Conservation (phyloP, 2,329 filamentous ascomycete genomes). For the Colletotrichum sp. region DNA sequence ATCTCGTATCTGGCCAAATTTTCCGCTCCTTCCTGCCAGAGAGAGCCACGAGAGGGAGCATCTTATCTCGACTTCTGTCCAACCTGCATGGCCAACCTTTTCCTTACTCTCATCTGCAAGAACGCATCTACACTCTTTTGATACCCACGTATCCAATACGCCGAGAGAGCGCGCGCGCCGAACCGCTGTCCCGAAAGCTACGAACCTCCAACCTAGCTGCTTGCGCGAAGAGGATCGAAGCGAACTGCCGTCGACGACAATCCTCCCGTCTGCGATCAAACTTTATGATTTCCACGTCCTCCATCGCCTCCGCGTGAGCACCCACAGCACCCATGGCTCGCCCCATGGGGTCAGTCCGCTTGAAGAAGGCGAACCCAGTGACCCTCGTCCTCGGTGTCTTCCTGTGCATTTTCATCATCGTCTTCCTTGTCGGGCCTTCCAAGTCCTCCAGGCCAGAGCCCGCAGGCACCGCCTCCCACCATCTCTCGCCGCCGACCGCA, state of each 20-base stretch:
- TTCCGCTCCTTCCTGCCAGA: conserved; percentile 10
- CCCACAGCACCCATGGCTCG: conserved; percentile 51
- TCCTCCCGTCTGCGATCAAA: not conserved
- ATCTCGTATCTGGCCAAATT: conserved; percentile 21
- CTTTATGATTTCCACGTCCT: conserved; percentile 22
- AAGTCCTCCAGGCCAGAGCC: conserved; percentile 51
- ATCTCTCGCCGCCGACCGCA: conserved; percentile 47
- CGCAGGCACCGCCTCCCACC: conserved; percentile 49
- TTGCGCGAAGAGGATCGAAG: not conserved
- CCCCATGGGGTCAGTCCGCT: conserved; percentile 68
- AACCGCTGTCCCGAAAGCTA: not conserved
- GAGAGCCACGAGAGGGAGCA: conserved; percentile 3
- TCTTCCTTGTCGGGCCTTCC: conserved; percentile 64
- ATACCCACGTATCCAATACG: not conserved
- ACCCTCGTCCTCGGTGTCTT: conserved; percentile 75
- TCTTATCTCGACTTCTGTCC: not conserved
- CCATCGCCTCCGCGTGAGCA: conserved; percentile 22
- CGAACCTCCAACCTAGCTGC: not conserved
- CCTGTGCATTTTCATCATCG: conserved; percentile 74
- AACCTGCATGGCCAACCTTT: not conserved
- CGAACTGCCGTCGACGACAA: not conserved
- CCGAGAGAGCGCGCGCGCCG: not conserved
- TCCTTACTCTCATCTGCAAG: not conserved
- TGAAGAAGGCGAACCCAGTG: conserved; percentile 80
- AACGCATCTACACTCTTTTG: not conserved